Conservation (phyloP, 345 rosid genomes). For the Populus ilicifolia region DNA sequence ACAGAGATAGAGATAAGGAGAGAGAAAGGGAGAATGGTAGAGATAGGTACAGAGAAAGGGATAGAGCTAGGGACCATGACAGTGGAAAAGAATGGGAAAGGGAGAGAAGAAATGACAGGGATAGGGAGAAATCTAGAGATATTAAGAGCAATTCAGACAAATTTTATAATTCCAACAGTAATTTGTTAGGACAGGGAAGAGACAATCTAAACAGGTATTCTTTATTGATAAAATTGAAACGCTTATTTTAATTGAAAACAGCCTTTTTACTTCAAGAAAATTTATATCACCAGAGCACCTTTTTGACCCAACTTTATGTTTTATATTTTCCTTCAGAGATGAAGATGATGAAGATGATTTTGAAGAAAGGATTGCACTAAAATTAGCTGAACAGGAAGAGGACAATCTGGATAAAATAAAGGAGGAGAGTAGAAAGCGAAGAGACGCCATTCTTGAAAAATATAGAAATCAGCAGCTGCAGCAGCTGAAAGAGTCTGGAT, state of each 20-base stretch:
- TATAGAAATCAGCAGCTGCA: constrained; percentile 49
- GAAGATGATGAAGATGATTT: constrained; percentile 60
- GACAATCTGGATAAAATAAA: constrained; percentile 78
- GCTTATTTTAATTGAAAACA: constrained; percentile 2
- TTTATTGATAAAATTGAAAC: background rate
- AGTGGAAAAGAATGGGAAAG: constrained; percentile 21
- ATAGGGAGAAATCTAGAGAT: constrained; percentile 44
- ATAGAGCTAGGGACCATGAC: background rate
- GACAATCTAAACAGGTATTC: constrained; percentile 45
- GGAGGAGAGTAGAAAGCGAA: constrained; percentile 88
- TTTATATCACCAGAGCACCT: too few relatives aligned
- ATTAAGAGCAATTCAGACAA: constrained; percentile 32
- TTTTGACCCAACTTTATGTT: background rate
- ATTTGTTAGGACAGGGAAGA: constrained; percentile 29
- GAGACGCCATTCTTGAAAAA: constrained; percentile 77
- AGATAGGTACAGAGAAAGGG: background rate
- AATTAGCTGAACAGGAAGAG: constrained; percentile 71
- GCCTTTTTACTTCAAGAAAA: background rate
- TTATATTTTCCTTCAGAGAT: constrained; percentile 38
- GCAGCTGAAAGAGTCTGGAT: constrained; percentile 38
- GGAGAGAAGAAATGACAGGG: constrained; percentile 35
- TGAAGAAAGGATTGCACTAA: constrained; percentile 54
- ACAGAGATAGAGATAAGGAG: constrained; percentile 7
- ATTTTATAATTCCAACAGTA: constrained; percentile 28
- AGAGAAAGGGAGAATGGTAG: constrained; percentile 9